phyloP scores from a whole-genome alignment of 2,329 filamentous ascomycete genomes.

The Botrytis medusae region DNA sequence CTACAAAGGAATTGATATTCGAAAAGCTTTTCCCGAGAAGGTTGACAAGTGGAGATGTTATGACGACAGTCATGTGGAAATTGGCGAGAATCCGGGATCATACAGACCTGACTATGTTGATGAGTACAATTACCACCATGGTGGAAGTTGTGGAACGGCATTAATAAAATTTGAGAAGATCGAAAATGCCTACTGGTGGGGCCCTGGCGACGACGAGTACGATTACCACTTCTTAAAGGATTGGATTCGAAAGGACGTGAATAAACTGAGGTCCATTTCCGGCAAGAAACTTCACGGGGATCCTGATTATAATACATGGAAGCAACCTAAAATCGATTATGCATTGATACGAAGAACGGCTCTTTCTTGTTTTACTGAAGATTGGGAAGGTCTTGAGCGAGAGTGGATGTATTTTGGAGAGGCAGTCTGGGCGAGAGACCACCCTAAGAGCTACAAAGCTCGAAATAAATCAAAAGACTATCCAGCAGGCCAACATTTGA shows the following conservation, averaged over 20 bases:
- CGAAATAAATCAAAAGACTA: constrained; percentile 10
- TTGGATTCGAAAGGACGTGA: background rate
- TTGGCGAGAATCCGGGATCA: background rate
- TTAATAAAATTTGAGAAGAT: constrained; percentile 6
- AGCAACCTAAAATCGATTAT: background rate
- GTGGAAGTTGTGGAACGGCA: constrained; percentile 3
- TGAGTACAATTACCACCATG: background rate
- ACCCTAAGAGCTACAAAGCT: background rate
- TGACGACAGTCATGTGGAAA: too few relatives aligned
- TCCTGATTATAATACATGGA: constrained; percentile 9
- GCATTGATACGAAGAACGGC: background rate
- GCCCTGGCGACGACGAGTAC: background rate
- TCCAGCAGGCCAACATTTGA: background rate
- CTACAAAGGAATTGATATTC: background rate
- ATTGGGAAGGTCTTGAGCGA: constrained; percentile 3
- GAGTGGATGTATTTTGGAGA: constrained; percentile 8
- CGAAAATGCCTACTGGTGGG: constrained; percentile 10
- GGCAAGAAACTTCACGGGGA: background rate
- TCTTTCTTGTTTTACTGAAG: constrained; percentile 7
- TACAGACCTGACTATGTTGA: background rate
- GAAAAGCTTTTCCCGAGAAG: background rate
- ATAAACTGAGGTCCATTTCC: background rate
- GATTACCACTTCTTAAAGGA: background rate
- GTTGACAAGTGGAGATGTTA: constrained; percentile 6
- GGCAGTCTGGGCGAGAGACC: background rate